Conservation (phyloP, 345 rosid species). For the Leavenworthia alabamica region DNA sequence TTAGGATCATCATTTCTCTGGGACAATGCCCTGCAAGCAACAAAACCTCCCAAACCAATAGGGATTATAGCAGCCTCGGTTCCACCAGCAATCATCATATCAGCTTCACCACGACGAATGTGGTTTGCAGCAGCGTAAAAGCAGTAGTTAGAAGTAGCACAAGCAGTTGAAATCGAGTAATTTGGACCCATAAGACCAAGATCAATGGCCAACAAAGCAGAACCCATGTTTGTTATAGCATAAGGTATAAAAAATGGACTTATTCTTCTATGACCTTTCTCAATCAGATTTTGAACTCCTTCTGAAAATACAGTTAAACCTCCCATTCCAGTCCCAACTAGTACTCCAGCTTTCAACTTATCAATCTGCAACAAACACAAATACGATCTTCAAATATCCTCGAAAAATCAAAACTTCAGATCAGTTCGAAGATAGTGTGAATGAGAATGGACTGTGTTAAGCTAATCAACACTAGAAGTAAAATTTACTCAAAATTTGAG, state of each 20-base stretch:
- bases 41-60: conserved; percentile 93
- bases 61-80: conserved; percentile 98
- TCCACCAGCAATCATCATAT: conserved; percentile 98
- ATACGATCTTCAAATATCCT: not conserved
- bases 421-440: too few relatives aligned
- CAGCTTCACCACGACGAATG: conserved; percentile 99
- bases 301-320: conserved; percentile 84
- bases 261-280: conserved; percentile 81
- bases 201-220: conserved; percentile 90
- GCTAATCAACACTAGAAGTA: not conserved
- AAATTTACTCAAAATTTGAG: too few relatives aligned
- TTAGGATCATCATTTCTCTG: conserved; percentile 98
- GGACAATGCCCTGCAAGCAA: conserved; percentile 94
- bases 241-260: conserved; percentile 91
- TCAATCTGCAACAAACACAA: conserved; percentile 50
- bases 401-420: not conserved
- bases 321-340: conserved; percentile 99
- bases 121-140: conserved; percentile 98
- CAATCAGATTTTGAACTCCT: conserved; percentile 74
- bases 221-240: conserved; percentile 91
- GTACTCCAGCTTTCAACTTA: conserved; percentile 77
- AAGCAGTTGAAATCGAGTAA: conserved; percentile 96
- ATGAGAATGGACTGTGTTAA: conserved; percentile 34
- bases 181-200: conserved; percentile 99
- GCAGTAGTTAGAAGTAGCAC: conserved; percentile 96